Evolutionary conservation across 192 early-diverging fungal species (phyloP), one percentile per base, ranked within the genome.

Genomic region (Coemansia asiatica): DNA sequence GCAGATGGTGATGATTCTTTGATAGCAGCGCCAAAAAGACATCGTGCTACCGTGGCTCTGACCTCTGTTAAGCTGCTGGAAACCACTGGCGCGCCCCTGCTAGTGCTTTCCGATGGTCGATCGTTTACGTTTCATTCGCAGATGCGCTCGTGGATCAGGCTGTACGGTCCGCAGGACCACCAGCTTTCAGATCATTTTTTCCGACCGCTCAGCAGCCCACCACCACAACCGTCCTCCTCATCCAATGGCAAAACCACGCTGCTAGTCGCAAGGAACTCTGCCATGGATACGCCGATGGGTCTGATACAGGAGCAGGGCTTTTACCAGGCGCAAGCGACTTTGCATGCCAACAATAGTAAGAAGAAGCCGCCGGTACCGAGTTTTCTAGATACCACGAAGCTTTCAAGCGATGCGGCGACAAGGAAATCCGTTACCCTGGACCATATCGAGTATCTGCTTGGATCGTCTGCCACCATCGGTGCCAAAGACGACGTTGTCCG

Each of bases 391-490:
- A n/a, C n/a, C n/a, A n/a, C n/a, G n/a, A n/a, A n/a, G n/a, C n/a
- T n/a, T n/a, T n/a, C n/a, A n/a, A n/a, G n/a, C n/a, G n/a, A n/a
- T n/a, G n/a, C 18, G 18, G 18, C n/a, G 8, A 18, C 18, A 50
- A 50, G 61, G 28, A 47, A 50, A 25, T 7, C 29, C 21, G 62
- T 72, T 7, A 83, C 81, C 27, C 28, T 83, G 72, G 81, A 83
- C 23, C 81, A 83, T 28, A n/a, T 83, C 31, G 81, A 83, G 61
- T 66, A 74, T 60, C 67, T 69, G 56, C n/a, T 79, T 26, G 4
- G 36, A 26, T 28, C 71, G 9, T 63, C 76, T 0, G 57, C 25
- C 3, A 26, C 61, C 27, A 61, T 79, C 51, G 71, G 35, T 4
- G 47, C 48, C 26, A 7, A 48, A 13, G 18, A 68, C 26, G 70